These are phyloP conservation scores for Striga asiatica DNA, from an alignment of 257 asterid genomes.

Conservation along the genomic window DNA sequence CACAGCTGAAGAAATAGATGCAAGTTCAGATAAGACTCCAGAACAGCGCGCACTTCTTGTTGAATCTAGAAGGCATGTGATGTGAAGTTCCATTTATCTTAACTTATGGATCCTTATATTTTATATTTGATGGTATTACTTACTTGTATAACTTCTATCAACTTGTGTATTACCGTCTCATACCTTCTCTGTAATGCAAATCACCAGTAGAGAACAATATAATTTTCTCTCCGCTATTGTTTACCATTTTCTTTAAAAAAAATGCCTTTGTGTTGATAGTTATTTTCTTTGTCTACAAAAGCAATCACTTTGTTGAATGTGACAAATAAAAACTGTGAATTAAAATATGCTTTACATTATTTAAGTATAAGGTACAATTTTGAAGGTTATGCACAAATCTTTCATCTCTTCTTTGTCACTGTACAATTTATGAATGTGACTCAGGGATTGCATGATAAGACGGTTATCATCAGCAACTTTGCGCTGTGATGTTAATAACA, in stretches of 20 bases:
- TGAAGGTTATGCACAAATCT: too few species aligned
- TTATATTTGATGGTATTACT: not conserved
- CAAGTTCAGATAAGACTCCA: conserved; percentile 28
- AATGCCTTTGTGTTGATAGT: not conserved
- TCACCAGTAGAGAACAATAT: not conserved
- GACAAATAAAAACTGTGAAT: too few species aligned
- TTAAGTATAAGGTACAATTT: too few species aligned
- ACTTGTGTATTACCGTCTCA: not conserved
- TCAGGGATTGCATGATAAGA: too few species aligned
- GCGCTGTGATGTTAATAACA: too few species aligned
- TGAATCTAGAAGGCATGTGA: conserved; percentile 85
- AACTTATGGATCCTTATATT: too few species aligned
- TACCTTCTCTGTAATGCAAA: not conserved
- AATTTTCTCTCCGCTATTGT: not conserved
- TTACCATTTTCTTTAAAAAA: not conserved
- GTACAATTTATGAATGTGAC: not conserved
- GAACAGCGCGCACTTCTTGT: conserved; percentile 61
- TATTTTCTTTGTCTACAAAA: not conserved
- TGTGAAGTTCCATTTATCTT: too few species aligned
- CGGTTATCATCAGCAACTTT: too few species aligned
- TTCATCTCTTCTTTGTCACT: too few species aligned
- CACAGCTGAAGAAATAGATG: conserved; percentile 47
- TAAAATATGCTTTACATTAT: too few species aligned
- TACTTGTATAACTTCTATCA: not conserved
- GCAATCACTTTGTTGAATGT: not conserved